These are phyloP conservation scores for Pleurotus citrinopileatus DNA, from an alignment of 768 basidiomycete genomes.

Conservation along the genomic window DNA sequence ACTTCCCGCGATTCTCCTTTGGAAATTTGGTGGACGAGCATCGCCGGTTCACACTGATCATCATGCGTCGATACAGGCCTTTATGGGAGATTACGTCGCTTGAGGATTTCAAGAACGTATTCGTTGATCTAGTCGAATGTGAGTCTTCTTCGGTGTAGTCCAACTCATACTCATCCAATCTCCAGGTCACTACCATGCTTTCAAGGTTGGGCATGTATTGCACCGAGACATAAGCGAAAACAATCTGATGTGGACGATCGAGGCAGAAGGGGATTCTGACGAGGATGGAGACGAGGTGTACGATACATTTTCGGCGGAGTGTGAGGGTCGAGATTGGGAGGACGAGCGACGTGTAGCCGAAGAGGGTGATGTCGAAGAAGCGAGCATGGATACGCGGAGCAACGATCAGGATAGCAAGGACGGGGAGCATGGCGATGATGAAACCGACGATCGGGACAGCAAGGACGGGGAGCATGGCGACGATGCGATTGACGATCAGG, in stretches of 20 bases:
- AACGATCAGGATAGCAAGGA: too few species aligned
- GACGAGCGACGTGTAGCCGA: too few species aligned
- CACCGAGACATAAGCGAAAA: background rate
- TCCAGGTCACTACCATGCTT: background rate
- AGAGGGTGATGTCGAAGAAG: too few species aligned
- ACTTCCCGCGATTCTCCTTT: background rate
- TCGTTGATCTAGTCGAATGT: background rate
- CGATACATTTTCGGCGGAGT: too few species aligned
- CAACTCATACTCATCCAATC: background rate
- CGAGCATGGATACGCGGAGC: too few species aligned
- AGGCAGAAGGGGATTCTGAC: background rate
- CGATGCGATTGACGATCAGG: too few species aligned
- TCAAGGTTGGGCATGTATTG: background rate
- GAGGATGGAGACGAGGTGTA: background rate
- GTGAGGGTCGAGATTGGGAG: too few species aligned
- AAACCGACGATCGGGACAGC: too few species aligned
- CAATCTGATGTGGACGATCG: background rate
- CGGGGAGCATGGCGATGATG: too few species aligned
- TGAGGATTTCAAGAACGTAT: background rate
- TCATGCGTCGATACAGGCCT: background rate
- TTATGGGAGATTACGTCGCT: background rate
- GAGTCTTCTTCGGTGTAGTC: background rate
- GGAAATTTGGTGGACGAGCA: background rate
- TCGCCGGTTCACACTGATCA: background rate
- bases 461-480: too few species aligned